Evolutionary conservation across 352 stramenopile genomes (phyloP).

Genomic region (Phytophthora brassicae): DNA sequence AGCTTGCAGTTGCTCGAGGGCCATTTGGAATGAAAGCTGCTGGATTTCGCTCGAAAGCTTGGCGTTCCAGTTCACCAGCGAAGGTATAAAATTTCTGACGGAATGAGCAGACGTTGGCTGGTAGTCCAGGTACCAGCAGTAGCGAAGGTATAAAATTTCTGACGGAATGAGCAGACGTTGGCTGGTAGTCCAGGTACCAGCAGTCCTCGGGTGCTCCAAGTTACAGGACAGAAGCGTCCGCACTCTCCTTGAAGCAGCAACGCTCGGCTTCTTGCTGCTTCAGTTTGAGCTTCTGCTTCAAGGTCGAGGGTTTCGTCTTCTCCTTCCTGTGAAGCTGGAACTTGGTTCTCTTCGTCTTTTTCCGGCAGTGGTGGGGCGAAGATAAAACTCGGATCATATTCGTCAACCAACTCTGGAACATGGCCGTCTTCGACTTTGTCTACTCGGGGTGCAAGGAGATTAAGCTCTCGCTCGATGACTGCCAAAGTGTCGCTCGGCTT

Average conservation of each 20-base stretch:
- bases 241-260: conserved; percentile 48
- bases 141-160: no score
- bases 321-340: background rate
- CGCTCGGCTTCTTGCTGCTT: conserved; percentile 16
- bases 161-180: conserved; percentile 42
- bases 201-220: conserved; percentile 41
- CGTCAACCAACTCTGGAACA: conserved; percentile 20
- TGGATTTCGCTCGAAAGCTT: conserved; percentile 58
- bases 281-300: conserved; percentile 16
- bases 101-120: conserved; percentile 43
- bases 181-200: conserved; percentile 46
- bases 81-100: conserved; percentile 60
- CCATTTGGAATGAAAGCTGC: conserved; percentile 37
- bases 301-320: conserved; percentile 1
- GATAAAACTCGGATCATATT: conserved; percentile 33
- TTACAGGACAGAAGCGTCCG: conserved; percentile 61
- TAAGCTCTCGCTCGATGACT: conserved; percentile 32
- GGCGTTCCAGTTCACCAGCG: conserved; percentile 38
- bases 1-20: conserved; percentile 23
- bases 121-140: conserved; percentile 43
- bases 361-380: conserved; percentile 28
- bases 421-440: conserved; percentile 51
- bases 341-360: conserved; percentile 14
- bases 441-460: conserved; percentile 45
- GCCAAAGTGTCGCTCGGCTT: conserved; percentile 34